Evolutionary conservation across 164 flowering plant genomes (phyloP).

Genomic region (Stephania yunnanensis): DNA sequence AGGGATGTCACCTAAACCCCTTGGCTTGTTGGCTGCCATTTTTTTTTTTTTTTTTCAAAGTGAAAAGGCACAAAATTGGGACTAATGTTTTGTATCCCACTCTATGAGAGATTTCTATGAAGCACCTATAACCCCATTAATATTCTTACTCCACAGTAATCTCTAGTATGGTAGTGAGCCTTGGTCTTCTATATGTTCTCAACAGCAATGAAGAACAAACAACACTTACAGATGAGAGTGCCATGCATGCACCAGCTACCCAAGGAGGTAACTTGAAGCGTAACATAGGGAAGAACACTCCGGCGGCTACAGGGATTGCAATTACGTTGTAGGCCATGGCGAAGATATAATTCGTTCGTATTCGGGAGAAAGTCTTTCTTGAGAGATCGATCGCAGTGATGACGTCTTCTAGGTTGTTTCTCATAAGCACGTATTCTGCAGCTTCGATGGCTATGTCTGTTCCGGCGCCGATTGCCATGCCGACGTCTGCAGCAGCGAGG

Average conservation of each 20-base stretch:
- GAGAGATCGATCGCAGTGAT: constrained; percentile 94
- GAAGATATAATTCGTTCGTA: constrained; percentile 73
- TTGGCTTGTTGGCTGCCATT: not conserved
- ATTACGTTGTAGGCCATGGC: constrained; percentile 92
- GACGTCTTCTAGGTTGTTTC: constrained; percentile 86
- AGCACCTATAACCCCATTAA: not conserved
- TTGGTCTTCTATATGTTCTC: constrained; percentile 76
- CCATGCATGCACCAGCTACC: constrained; percentile 99
- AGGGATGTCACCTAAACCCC: not conserved
- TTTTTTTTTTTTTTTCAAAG: not conserved
- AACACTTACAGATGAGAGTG: constrained; percentile 88
- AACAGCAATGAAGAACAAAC: constrained; percentile 97
- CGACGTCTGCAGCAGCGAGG: constrained; percentile 95
- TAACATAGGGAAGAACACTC: constrained; percentile 65
- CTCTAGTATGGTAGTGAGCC: constrained; percentile 81
- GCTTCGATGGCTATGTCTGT: constrained; percentile 99
- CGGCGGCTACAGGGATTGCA: constrained; percentile 95
- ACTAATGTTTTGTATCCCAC: not conserved
- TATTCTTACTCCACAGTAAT: constrained; percentile 64
- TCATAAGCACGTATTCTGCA: constrained; percentile 93
- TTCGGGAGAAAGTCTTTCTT: constrained; percentile 77
- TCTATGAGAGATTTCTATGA: not conserved
- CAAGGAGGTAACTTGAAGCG: constrained; percentile 79
- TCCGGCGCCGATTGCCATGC: constrained; percentile 99
- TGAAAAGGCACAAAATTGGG: not conserved